A percentile compares a stretch with the other conserved stretches of the same genome.
phyloP scores from a whole-genome alignment of 176 grass and related monocot genomes.

The barley (Hordeum vulgare) region MorexV3_pseudomolecules_assembly NC_058523.1:514066355-514066854 shows the following conservation, averaged over 20 bases:
- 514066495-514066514: background rate
- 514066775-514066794: constrained; percentile 53
- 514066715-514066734: constrained; percentile 23
- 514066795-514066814: constrained; percentile 22
- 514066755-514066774: constrained; percentile 47
- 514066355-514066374: too few species aligned
- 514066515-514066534: background rate
- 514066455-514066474: background rate
- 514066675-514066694: constrained; percentile 36
- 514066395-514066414: too few species aligned
- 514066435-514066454: background rate
- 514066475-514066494: background rate
- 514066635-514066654: background rate
- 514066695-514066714: constrained; percentile 27
- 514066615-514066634: constrained; percentile 14
- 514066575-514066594: constrained; percentile 23
- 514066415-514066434: too few species aligned
- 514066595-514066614: constrained; percentile 8
- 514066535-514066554: background rate
- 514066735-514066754: constrained; percentile 41
- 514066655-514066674: constrained; percentile 30
- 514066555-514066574: constrained; percentile 34
- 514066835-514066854: constrained; percentile 44
- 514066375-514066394: too few species aligned
- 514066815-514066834: constrained; percentile 2